Base-by-base conservation (phyloP, 306 rosid genomes). In the Lathyrus aphaca region DNA sequence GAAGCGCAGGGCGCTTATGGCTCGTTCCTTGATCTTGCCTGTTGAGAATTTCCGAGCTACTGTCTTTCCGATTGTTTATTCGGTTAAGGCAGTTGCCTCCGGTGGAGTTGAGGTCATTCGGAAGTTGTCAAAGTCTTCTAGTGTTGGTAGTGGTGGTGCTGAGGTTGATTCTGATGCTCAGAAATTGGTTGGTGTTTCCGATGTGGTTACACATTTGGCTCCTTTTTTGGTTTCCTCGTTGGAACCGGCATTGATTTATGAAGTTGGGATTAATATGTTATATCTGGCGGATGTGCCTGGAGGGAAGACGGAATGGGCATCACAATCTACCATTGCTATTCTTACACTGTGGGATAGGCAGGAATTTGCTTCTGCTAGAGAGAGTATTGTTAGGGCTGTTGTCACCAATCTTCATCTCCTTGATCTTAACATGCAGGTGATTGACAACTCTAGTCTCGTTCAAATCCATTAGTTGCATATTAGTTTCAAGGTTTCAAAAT, bases 211-310 rank as follows among this genome's bases (percentile, higher is more conserved):
- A 4, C 99, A 95, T 85, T 74, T 95, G 81, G 97, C 86, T 57
- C 99, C 99, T 0, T 95, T 95, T 76, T 73, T 95, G 74, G 95
- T 89, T 1, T 91, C 99, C 0, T 91, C 99, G 0, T 74, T 95
- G 89, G 97, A 95, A 63, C 99, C 99, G 2, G 91, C 99, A 5
- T 82, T 95, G 88, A 91, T 91, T 69, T 95, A 80, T 38, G 99
- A 95, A 56, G 99, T 95, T 25, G 99, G 92, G 71, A 95, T 95
- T 49, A 92, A 95, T 61, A 86, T 91, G 97, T 51, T 95, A 84
- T 91, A 95, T 76, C 81, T 95, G 74, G 99, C 99, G 70, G 99
- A 95, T 82, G 99, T 95, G 54, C 92, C 97, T 75, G 99, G 99
- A 46, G 97, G 99, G 74, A 95, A 95, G 73, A 87, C 96, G 5